phyloP scores from a whole-genome alignment of 306 rosid genomes.

The Abrus precatorius region DNA sequence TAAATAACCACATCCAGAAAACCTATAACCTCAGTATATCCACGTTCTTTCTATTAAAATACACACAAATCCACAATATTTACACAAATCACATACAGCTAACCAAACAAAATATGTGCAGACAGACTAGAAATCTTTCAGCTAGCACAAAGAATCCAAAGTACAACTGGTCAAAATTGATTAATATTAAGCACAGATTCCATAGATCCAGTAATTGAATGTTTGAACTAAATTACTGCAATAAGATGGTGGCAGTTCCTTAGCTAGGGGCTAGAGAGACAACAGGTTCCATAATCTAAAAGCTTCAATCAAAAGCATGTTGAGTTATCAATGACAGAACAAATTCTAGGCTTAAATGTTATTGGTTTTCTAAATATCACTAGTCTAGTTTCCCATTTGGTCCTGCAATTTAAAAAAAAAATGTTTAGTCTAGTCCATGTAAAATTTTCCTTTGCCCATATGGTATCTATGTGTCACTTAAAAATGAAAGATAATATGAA shows the following conservation, averaged over 20 bases:
- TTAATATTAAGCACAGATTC: background rate
- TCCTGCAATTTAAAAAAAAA: background rate
- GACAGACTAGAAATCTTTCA: no score
- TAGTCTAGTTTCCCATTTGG: background rate
- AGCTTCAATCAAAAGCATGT: background rate
- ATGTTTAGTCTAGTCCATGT: background rate
- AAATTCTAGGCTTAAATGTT: background rate
- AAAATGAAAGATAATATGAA: background rate
- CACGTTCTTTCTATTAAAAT: background rate
- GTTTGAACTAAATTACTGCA: background rate
- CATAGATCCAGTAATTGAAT: background rate
- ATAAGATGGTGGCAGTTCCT: background rate
- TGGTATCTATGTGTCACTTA: background rate
- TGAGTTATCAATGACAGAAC: background rate
- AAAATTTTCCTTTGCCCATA: background rate
- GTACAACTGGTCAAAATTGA: no score
- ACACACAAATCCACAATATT: background rate
- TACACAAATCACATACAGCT: background rate
- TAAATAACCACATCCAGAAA: background rate
- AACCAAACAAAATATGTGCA: no score
- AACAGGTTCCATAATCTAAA: background rate
- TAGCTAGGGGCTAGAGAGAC: background rate
- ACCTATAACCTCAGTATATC: background rate
- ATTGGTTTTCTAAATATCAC: background rate
- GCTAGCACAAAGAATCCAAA: no score